phyloP scores from a whole-genome alignment of 495 filamentous ascomycete genomes.

The Xylaria cubensis region DNA sequence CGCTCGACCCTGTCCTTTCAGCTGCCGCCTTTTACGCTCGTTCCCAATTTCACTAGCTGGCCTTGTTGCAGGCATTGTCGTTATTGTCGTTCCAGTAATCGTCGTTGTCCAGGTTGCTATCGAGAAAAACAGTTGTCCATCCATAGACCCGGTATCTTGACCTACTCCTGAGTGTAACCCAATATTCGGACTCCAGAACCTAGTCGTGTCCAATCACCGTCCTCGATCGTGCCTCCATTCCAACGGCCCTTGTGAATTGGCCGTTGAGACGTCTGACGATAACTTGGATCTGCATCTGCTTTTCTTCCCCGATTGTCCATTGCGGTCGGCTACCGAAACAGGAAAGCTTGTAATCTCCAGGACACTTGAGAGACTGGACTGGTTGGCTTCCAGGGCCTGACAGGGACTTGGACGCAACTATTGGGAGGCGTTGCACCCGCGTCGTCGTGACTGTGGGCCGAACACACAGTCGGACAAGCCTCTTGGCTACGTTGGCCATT shows the following conservation, averaged over 20 bases:
- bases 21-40: conserved; percentile 38
- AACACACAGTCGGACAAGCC: conserved; percentile 30
- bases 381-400: conserved; percentile 29
- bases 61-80: conserved; percentile 29
- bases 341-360: conserved; percentile 31
- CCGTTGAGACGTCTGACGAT: conserved; percentile 36
- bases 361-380: conserved; percentile 25
- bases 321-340: conserved; percentile 34
- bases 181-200: conserved; percentile 16
- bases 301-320: conserved; percentile 36
- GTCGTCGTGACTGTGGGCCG: conserved; percentile 37
- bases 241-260: conserved; percentile 39
- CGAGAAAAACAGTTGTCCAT: conserved; percentile 23
- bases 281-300: conserved; percentile 40
- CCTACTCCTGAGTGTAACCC: conserved; percentile 28
- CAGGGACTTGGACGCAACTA: conserved; percentile 38
- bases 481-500: conserved; percentile 39
- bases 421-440: conserved; percentile 40
- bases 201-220: conserved; percentile 36
- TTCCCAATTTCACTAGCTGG: conserved; percentile 36
- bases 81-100: conserved; percentile 33
- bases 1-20: conserved; percentile 32
- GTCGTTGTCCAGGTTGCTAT: conserved; percentile 27
- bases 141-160: conserved; percentile 27
- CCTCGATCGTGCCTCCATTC: conserved; percentile 23